Percentiles rank a stretch among this genome's conserved stretches.
These are phyloP conservation scores for Cercospora beticola DNA, from an alignment of 2,329 filamentous ascomycete genomes.

Conservation along the genomic window DNA sequence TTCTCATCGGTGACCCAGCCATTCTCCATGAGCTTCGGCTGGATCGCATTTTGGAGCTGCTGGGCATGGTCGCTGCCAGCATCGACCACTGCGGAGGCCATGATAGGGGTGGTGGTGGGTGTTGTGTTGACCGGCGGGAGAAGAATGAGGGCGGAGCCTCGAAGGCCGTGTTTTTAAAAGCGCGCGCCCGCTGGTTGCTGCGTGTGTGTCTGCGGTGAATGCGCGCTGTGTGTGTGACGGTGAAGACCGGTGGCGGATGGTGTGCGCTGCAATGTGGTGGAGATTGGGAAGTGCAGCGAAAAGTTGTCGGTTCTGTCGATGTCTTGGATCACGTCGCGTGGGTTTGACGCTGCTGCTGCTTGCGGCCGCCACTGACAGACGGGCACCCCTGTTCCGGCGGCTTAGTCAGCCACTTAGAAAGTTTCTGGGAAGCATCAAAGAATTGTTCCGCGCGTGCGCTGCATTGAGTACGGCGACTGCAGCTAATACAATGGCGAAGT, in stretches of 20 bases:
- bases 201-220: background rate
- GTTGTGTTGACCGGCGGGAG: slow-evolving; percentile 1
- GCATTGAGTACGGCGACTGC: background rate
- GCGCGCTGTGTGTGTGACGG: background rate
- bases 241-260: background rate
- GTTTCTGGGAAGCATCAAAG: background rate
- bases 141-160: slow-evolving; percentile 12
- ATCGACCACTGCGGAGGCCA: slow-evolving; percentile 63
- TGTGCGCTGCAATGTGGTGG: background rate
- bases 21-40: slow-evolving; percentile 87
- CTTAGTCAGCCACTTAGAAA: slow-evolving; percentile 5
- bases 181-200: background rate
- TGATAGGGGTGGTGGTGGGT: slow-evolving; percentile 42
- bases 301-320: background rate
- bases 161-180: background rate
- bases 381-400: background rate
- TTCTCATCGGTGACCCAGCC: slow-evolving; percentile 84
- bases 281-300: background rate
- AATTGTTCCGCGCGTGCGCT: background rate
- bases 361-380: background rate
- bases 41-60: slow-evolving; percentile 77
- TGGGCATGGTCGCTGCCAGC: slow-evolving; percentile 80
- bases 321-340: slow-evolving; percentile 2
- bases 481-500: slow-evolving; percentile 20
- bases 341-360: background rate